These are phyloP conservation scores for Globisporangium iwayamae DNA, from an alignment of 352 stramenopile genomes.

Conservation along the genomic window DNA sequence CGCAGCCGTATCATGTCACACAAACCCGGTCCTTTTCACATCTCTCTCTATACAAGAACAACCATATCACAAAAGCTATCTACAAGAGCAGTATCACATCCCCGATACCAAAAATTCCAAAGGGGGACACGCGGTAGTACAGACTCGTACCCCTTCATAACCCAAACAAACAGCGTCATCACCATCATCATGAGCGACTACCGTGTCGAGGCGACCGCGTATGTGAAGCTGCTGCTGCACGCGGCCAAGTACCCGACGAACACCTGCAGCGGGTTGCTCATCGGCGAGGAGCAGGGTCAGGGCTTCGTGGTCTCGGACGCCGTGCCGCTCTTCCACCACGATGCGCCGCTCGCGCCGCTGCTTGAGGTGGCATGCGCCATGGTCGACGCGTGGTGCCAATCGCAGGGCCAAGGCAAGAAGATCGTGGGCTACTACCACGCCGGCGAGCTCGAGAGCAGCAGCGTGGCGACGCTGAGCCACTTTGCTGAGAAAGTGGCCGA, in stretches of 20 bases:
- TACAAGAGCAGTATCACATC: constrained; percentile 18
- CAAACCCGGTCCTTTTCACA: too few species aligned
- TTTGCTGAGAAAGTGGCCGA: constrained; percentile 67
- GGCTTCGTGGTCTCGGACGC: constrained; percentile 52
- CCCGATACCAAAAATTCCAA: background rate
- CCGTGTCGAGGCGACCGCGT: constrained; percentile 50
- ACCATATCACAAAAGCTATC: constrained; percentile 1
- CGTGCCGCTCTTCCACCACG: constrained; percentile 80
- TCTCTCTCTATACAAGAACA: constrained; percentile 19
- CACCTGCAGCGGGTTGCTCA: constrained; percentile 50
- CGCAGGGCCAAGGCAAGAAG: constrained; percentile 42
- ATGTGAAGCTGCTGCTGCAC: constrained; percentile 77
- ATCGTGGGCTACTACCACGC: constrained; percentile 72
- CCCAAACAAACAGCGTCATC: background rate
- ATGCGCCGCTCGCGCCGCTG: constrained; percentile 57
- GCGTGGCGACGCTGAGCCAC: constrained; percentile 32
- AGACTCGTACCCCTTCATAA: background rate
- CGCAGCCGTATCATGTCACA: background rate
- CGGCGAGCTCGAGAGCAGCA: constrained; percentile 22
- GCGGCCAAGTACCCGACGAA: constrained; percentile 50
- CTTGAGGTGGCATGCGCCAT: constrained; percentile 64
- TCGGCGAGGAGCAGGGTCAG: constrained; percentile 46
- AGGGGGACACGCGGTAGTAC: background rate
- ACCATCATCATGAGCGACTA: constrained; percentile 57
- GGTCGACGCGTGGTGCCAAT: constrained; percentile 52